Base-by-base conservation (phyloP, 1,284 basidiomycete species). In the Peniophora sp. region DNA sequence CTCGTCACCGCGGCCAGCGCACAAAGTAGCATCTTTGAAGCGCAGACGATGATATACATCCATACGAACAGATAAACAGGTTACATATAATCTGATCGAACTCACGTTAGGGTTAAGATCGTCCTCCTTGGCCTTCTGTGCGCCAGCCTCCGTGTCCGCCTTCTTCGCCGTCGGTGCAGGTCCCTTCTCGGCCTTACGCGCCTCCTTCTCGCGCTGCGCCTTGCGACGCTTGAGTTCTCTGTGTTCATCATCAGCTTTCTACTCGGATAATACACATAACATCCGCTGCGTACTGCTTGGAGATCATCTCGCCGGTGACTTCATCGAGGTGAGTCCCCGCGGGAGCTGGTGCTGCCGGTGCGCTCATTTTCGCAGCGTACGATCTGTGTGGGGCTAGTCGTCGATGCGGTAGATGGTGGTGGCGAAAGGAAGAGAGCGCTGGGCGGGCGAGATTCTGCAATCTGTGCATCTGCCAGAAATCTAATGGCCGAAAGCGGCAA, bases 171-270 rank as follows among this genome's bases (percentile, higher is more conserved):
- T 16, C 8, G 38, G 16, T 35, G 77, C 69, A 9, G 84, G 76
- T 32, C 79, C 78, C 73, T 88, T 92, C 59, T 77, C 81, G 1
- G 91, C 90, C 79, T 92, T 97, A 59, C 75, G 78, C 16, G 88
- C 89, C 45, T 92, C 92, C 71, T 82, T 89, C 57, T 86, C 82
- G 60, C 96, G 79, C 60, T 87, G 81, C 76, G 95, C 92, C 65
- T 87, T 77, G 59, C 93, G 81, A 61, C 88, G 80, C 83, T 97
- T 97, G 63, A 96, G 78, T 69, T 97, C 94, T 61, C 93, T 97
- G 55, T 50, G 6, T n/a, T 57, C 68, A 68, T 54, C 56, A 69
- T 69, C 53, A 64, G 53, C 54, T 34, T 47, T 27, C n/a, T n/a
- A n/a, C n/a, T n/a, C n/a, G n/a, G n/a, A 43, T 39, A 9, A 34